phyloP scores from a whole-genome alignment of 257 asterid species.

The Penstemon barbatus region DNA sequence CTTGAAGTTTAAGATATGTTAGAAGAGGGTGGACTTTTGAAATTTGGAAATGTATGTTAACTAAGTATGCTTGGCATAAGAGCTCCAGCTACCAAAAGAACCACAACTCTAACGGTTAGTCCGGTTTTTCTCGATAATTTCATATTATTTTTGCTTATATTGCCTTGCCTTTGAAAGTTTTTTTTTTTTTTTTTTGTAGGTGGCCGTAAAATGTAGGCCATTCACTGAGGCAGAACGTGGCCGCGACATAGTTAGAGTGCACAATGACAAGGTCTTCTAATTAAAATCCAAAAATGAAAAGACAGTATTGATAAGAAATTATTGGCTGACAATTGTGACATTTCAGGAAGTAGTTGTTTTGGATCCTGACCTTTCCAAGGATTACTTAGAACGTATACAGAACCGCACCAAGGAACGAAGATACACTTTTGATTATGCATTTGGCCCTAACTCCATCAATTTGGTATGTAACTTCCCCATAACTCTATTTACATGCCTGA shows the following conservation, averaged over 20 bases:
- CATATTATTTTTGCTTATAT: constrained; percentile 3
- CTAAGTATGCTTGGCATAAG: constrained; percentile 72
- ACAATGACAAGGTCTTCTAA: constrained; percentile 60
- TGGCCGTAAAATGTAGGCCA: constrained; percentile 95
- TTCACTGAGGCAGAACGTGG: constrained; percentile 65
- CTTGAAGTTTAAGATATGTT: constrained; percentile 23
- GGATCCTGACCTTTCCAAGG: constrained; percentile 95
- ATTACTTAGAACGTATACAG: constrained; percentile 77
- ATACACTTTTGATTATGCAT: constrained; percentile 83
- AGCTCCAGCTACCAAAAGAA: constrained; percentile 70
- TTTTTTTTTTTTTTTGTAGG: constrained; percentile 39
- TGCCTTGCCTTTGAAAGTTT: constrained; percentile 12
- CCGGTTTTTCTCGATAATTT: neutral
- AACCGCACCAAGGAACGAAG: constrained; percentile 77
- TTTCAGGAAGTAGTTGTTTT: constrained; percentile 81
- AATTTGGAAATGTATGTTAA: constrained; percentile 48
- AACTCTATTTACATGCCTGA: neutral
- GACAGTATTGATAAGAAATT: constrained; percentile 20
- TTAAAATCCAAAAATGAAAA: constrained; percentile 15
- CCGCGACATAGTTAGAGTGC: constrained; percentile 76
- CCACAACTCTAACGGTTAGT: constrained; percentile 77
- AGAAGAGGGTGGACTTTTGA: constrained; percentile 22
- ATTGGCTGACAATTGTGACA: constrained; percentile 15
- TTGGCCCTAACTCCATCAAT: constrained; percentile 69
- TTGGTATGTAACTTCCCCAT: constrained; percentile 44